phyloP scores from a whole-genome alignment of 345 rosid species.

The Mallotus nudiflorus region DNA sequence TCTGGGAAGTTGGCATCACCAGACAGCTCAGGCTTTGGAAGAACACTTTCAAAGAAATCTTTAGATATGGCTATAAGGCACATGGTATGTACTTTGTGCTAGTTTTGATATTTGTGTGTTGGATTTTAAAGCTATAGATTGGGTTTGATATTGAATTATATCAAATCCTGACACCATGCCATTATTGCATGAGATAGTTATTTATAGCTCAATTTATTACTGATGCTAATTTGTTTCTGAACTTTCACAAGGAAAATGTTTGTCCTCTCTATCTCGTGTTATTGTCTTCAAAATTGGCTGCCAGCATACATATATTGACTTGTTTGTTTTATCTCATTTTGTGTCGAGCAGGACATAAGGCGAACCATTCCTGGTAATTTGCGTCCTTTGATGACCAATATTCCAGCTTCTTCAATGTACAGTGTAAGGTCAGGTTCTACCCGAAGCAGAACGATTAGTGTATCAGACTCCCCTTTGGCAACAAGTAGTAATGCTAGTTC shows the following conservation, averaged over 20 bases:
- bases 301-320: background rate
- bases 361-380: slow-evolving; percentile 83
- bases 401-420: slow-evolving; percentile 97
- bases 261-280: background rate
- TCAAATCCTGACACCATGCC: background rate
- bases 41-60: slow-evolving; percentile 94
- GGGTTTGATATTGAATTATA: background rate
- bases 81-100: slow-evolving; percentile 62
- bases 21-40: slow-evolving; percentile 88
- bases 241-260: background rate
- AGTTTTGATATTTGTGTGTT: background rate
- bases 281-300: background rate
- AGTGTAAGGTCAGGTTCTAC: slow-evolving; percentile 89
- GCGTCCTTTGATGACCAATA: slow-evolving; percentile 87
- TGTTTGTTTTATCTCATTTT: slow-evolving; percentile 18
- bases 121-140: background rate
- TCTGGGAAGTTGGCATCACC: slow-evolving; percentile 87
- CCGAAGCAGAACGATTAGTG: slow-evolving; percentile 64
- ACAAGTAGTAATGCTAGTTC: slow-evolving; percentile 98
- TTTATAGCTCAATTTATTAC: background rate
- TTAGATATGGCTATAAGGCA: slow-evolving; percentile 98
- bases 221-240: background rate
- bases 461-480: slow-evolving; percentile 89
- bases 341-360: slow-evolving; percentile 76
- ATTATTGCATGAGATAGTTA: background rate